phyloP scores from a whole-genome alignment of 305 asterid species.

The Andrographis paniculata region DNA sequence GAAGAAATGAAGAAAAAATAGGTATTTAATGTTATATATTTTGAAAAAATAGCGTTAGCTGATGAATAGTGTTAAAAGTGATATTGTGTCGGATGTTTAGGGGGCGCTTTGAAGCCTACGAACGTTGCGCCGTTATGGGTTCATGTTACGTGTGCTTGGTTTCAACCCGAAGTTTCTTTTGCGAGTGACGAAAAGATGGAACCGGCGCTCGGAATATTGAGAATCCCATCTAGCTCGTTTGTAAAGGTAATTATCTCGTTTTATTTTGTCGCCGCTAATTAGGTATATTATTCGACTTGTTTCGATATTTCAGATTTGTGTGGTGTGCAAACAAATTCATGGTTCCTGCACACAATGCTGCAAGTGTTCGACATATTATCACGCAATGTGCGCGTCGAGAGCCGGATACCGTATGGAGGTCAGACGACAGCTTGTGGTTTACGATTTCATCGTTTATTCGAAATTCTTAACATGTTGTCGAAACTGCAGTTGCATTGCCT shows the following conservation, averaged over 20 bases:
- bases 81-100: conserved; percentile 37
- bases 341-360: conserved; percentile 97
- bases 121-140: conserved; percentile 85
- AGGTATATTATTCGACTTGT: background rate
- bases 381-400: conserved; percentile 93
- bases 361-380: conserved; percentile 92
- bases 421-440: conserved; percentile 10
- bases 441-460: background rate
- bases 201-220: conserved; percentile 90
- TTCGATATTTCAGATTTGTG: conserved; percentile 68
- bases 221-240: conserved; percentile 83
- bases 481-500: conserved; percentile 83
- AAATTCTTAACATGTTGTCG: background rate
- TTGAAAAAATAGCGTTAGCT: no score
- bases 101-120: conserved; percentile 97
- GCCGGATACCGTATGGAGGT: conserved; percentile 99
- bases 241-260: conserved; percentile 50
- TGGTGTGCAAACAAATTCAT: conserved; percentile 95
- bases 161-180: conserved; percentile 93
- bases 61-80: no score
- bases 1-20: no score
- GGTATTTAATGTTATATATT: no score
- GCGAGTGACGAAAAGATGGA: conserved; percentile 94
- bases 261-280: no score
- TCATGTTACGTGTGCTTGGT: conserved; percentile 99